phyloP scores from a whole-genome alignment of 345 rosid genomes.

The Eucalyptus shirleyi region DNA sequence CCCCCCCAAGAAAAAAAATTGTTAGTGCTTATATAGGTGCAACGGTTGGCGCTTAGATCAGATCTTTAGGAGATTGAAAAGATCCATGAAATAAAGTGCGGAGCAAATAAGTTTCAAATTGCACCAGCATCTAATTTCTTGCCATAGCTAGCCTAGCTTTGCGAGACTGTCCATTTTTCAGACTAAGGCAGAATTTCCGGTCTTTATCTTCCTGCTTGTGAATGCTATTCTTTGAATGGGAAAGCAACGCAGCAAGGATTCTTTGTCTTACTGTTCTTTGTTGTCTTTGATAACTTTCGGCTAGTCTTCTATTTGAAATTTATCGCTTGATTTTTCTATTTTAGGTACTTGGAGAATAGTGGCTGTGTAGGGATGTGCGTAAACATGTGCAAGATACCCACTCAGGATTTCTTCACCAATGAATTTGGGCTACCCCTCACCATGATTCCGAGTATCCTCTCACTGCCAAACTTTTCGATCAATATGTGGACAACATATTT shows the following conservation, averaged over 20 bases:
- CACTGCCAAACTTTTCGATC: not conserved
- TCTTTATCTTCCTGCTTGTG: not conserved
- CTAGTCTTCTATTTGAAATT: not conserved
- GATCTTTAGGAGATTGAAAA: not conserved
- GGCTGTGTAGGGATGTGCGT: slow-evolving; percentile 98
- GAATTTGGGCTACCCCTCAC: slow-evolving; percentile 96
- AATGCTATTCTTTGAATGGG: not conserved
- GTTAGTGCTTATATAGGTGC: not conserved
- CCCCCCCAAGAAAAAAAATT: not conserved
- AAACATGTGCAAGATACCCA: slow-evolving; percentile 94
- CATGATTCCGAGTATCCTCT: slow-evolving; percentile 66
- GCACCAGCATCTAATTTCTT: not conserved
- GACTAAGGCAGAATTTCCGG: not conserved
- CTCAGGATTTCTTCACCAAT: slow-evolving; percentile 97
- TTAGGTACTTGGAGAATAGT: slow-evolving; percentile 92
- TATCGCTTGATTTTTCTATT: not conserved
- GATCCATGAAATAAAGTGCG: not conserved
- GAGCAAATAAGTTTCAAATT: not conserved
- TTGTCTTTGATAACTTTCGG: not conserved
- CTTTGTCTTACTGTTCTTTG: not conserved
- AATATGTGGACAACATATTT: not conserved
- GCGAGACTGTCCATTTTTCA: not conserved
- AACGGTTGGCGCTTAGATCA: not conserved
- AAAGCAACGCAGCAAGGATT: not conserved
- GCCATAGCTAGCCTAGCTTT: not conserved